Base-by-base conservation (phyloP, 1,139 yeast genomes). In the Candida albicans region DNA sequence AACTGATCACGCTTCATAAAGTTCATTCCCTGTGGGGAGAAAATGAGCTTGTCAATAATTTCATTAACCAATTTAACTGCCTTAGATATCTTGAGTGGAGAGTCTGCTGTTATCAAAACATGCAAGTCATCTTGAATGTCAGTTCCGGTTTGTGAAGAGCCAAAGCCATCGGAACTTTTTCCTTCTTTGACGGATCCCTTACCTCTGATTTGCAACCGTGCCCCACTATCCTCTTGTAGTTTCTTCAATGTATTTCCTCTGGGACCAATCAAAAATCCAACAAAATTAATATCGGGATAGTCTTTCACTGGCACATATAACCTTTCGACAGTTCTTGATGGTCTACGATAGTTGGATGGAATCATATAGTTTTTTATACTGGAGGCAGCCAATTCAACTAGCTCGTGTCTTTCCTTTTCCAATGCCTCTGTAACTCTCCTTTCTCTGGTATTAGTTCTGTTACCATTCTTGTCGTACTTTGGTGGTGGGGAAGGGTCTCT, bases 101-200 rank as follows among this genome's bases (percentile, higher is more conserved):
- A 75, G 52, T 91, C 97, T 1, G 96, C 89, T 3, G 88, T 87
- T 45, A 93, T 84, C 37, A 91, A 68, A 56, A 96, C 93, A 63
- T 95, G 99, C 47, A 95, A 67, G 39, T 89, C 96, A 47, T 93
- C 99, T 33, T 68, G 60, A 1, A 57, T 46, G 4, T 59, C 49
- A 10, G 57, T 58, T 12, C 44, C 35, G 8, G 40, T 27, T 5
- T 57, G 45, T 10, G 55, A 57, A 8, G 50, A 34, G 1, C 44
- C 29, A 32, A 42, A 41, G 22, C 55, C 61, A 11, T 56, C 54
- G 0, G 61, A 52, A 44, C 81, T 76, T 61, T 84, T 86, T 35
- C 98, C 98, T 58, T 89, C 96, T 58, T 93, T 93, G 15, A 90
- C 95, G 0, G 98, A 90, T 0, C 99, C 99, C 55, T 86, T 83